phyloP scores from a whole-genome alignment of 2,329 filamentous ascomycete genomes.

The Pyrenochaeta sp. region DNA sequence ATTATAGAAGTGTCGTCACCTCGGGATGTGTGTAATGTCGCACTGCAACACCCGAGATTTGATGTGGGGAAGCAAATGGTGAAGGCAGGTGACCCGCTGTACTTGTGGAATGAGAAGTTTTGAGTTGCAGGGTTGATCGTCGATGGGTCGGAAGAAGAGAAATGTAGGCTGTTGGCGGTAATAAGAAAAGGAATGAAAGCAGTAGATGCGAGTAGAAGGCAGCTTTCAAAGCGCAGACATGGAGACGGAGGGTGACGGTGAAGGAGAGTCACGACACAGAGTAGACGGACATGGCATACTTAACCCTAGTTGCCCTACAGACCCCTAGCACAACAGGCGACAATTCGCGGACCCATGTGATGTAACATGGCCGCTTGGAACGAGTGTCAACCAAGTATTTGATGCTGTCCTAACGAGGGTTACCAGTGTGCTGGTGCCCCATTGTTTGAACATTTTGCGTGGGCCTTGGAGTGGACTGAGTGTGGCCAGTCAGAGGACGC shows the following conservation, averaged over 20 bases:
- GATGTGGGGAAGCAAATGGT: conserved; percentile 18
- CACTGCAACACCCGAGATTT: conserved; percentile 25
- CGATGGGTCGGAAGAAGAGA: conserved; percentile 5
- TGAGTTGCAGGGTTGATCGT: conserved; percentile 6
- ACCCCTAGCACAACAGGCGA: conserved; percentile 5
- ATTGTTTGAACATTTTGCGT: conserved; percentile 21
- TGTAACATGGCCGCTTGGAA: conserved; percentile 22
- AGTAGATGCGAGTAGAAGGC: conserved; percentile 12
- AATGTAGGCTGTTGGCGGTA: background rate
- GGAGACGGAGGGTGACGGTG: conserved; percentile 6
- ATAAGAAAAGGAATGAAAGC: conserved; percentile 17
- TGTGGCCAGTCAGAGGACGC: conserved; percentile 20
- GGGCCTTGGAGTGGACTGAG: conserved; percentile 1
- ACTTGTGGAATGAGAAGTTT: conserved; percentile 12
- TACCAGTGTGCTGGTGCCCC: conserved; percentile 20
- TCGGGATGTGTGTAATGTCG: conserved; percentile 19
- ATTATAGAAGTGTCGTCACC: conserved; percentile 9
- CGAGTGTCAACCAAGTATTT: conserved; percentile 9
- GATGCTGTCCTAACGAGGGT: conserved; percentile 14
- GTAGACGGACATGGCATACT: conserved; percentile 15
- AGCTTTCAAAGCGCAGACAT: conserved; percentile 30
- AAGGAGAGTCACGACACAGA: background rate
- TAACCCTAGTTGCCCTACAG: conserved; percentile 6
- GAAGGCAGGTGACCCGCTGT: conserved; percentile 12
- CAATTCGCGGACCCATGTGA: conserved; percentile 5